These are phyloP conservation scores for Suillus subluteus DNA, from an alignment of 768 basidiomycete species.

Conservation along the genomic window DNA sequence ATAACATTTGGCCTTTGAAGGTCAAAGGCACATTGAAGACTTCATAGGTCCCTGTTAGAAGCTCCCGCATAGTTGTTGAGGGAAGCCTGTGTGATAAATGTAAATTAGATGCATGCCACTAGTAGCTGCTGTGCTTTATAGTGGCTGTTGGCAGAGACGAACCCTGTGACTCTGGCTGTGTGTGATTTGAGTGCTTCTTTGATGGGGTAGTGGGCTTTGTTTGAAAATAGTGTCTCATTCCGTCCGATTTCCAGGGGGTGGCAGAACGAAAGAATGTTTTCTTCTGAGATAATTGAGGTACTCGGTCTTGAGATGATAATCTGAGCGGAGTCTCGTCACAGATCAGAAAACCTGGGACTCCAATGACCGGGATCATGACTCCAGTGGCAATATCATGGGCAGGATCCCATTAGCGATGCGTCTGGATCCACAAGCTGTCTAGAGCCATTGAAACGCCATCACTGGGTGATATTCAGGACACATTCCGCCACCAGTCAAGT, in stretches of 20 bases:
- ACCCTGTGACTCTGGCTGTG: no score
- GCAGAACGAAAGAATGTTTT: not conserved
- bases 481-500: conserved; percentile 34
- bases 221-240: not conserved
- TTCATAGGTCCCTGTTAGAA: not conserved
- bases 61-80: not conserved
- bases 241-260: not conserved
- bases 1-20: not conserved
- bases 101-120: not conserved
- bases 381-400: conserved; percentile 56
- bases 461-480: conserved; percentile 41
- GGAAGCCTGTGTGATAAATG: not conserved
- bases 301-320: not conserved
- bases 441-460: conserved; percentile 66
- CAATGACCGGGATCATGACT: no score
- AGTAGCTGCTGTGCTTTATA: no score
- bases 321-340: not conserved
- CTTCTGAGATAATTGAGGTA: not conserved
- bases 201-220: no score
- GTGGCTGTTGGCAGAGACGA: no score
- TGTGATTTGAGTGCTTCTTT: no score
- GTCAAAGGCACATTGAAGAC: not conserved
- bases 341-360: not conserved
- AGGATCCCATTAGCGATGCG: conserved; percentile 65
- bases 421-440: conserved; percentile 64